Conservation (phyloP, 75 land plant genomes). For the Ceratopteris richardii region DNA sequence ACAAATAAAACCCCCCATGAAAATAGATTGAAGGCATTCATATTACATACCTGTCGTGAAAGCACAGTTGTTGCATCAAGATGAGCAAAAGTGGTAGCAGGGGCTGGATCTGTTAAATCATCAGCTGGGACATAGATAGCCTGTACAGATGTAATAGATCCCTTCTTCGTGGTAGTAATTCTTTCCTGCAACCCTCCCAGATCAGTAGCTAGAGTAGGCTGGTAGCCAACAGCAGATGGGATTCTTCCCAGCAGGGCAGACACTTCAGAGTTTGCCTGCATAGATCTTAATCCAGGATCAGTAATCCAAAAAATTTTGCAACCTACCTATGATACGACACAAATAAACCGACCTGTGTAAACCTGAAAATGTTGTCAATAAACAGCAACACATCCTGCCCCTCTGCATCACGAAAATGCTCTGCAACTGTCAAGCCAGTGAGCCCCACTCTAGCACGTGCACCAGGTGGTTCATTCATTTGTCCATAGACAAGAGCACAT, state of each 20-base stretch:
- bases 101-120: constrained; percentile 93
- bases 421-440: constrained; percentile 85
- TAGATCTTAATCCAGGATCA: too few relatives aligned
- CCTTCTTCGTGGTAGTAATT: constrained; percentile 54
- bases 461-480: constrained; percentile 99
- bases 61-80: constrained; percentile 95
- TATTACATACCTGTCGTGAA: constrained; percentile 68
- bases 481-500: constrained; percentile 90
- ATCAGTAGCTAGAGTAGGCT: constrained; percentile 88
- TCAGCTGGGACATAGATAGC: constrained; percentile 50
- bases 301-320: too few relatives aligned
- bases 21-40: too few relatives aligned
- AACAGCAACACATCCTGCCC: constrained; percentile 93
- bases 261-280: constrained; percentile 96
- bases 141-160: constrained; percentile 45
- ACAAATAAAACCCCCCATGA: too few relatives aligned
- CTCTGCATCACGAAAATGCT: constrained; percentile 85
- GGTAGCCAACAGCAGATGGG: constrained; percentile 98
- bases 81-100: constrained; percentile 97
- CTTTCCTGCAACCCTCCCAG: constrained; percentile 93
- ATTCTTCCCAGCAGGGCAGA: constrained; percentile 95
- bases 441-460: constrained; percentile 97
- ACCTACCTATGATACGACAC: too few relatives aligned
- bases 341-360: constrained; percentile 78
- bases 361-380: constrained; percentile 91